Base-by-base conservation (phyloP, 306 rosid species). In the Herpetospermum pedunculosum region DNA sequence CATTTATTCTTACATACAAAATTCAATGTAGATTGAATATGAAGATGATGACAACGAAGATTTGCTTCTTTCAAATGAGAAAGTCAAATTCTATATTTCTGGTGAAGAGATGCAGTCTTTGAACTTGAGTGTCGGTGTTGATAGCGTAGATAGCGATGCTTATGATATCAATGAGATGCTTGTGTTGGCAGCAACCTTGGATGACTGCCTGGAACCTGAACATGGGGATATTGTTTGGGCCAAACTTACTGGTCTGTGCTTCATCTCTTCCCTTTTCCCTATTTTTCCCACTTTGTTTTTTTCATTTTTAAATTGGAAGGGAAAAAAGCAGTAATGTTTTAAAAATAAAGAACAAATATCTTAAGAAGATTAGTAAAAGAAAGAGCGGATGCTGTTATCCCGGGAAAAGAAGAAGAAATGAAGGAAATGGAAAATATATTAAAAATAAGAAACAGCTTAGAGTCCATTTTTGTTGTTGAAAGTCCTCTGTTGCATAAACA, bases 141-240 rank as follows among this genome's bases (percentile, higher is more conserved):
- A 81, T 75, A 88, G 76, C 73, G 77, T 63, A 74, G 89, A 90
- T 28, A 77, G 76, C 60, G 89, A 89, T 70, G 85, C 80, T 76
- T 86, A 89, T 80, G 98, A 91, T 72, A 88, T 80, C 70, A 87
- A 91, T 77, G 99, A 91, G 89, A 85, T 95, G 96, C 85, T 95
- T 46, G 97, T 92, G 53, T 54, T 91, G 84, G 99, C 99, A 75
- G 99, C 97, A 64, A 89, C 91, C 80, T 89, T 91, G 86, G 90
- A 91, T 70, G 96, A 88, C 75, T 88, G 88, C 63, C 94, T 86
- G 80, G 95, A 94, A 29, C 86, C 87, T 75, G 99, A 91, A 74
- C 88, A 96, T 9, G 96, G 96, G 77, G 99, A 94, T 79, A 87
- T 94, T 28, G 70, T 94, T 74, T 94, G 99, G 99, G 99, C 97